Conservation (phyloP, 2,329 filamentous ascomycete genomes). For the Alternaria longipes region DNA sequence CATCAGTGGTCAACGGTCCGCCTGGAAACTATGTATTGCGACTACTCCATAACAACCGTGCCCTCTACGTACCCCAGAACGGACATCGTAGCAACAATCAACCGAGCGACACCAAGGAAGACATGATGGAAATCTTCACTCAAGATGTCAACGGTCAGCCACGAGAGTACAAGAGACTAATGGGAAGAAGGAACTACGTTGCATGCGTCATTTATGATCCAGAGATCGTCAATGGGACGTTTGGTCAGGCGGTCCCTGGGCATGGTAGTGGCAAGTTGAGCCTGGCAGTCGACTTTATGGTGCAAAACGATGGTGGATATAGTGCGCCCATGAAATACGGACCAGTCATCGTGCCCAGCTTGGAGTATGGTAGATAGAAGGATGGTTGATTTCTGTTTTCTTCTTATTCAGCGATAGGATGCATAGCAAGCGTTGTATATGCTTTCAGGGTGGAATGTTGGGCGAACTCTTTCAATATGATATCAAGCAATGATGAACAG, state of each 20-base stretch:
- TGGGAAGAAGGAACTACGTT: slow-evolving; percentile 92
- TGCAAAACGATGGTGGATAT: slow-evolving; percentile 87
- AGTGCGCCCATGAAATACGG: slow-evolving; percentile 92
- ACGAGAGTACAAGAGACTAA: slow-evolving; percentile 87
- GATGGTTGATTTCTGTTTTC: slow-evolving; percentile 2
- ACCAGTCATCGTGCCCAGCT: slow-evolving; percentile 87
- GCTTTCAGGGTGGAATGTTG: slow-evolving; percentile 5
- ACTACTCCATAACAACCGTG: slow-evolving; percentile 93
- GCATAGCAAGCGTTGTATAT: slow-evolving; percentile 36
- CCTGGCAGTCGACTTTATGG: slow-evolving; percentile 94
- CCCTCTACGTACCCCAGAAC: slow-evolving; percentile 89
- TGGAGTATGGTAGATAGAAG: slow-evolving; percentile 59
- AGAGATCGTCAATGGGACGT: slow-evolving; percentile 69
- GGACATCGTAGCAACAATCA: slow-evolving; percentile 75
- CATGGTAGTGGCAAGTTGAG: slow-evolving; percentile 67
- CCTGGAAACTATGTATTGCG: slow-evolving; percentile 87
- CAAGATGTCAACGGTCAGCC: slow-evolving; percentile 86
- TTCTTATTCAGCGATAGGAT: slow-evolving; percentile 23
- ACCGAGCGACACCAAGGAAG: slow-evolving; percentile 93
- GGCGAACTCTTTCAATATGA: not conserved
- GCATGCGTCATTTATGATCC: slow-evolving; percentile 95
- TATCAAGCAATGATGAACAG: slow-evolving; percentile 3
- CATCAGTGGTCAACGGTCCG: slow-evolving; percentile 89
- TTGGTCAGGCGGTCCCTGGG: slow-evolving; percentile 51
- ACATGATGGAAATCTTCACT: slow-evolving; percentile 99